Base-by-base conservation (phyloP, 1,139 yeast genomes). In the Arxiozyma bovina region DNA sequence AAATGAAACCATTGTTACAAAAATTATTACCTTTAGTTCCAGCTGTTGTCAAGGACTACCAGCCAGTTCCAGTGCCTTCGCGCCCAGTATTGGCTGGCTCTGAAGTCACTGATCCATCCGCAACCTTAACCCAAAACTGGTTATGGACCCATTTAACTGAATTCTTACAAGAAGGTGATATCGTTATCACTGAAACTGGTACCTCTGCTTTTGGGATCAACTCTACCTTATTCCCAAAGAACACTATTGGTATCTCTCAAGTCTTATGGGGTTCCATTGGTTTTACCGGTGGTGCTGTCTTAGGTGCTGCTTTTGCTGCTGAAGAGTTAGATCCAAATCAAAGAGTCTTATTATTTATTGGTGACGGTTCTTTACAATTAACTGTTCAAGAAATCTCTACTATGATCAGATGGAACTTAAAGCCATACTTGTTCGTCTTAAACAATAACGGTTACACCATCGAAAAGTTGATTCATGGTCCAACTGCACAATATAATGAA, bases 221-320 rank as follows among this genome's bases (percentile, higher is more conserved):
- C 60, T 85, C 82, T 66, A 78, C 93, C 44, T 80, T 81, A 67
- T 87, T 85, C 82, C 95, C 95, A 58, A 74, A 78, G 63, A 74
- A 83, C 67, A 77, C 83, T 46, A 72, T 80, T 58, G 95, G 94
- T 65, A 87, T 87, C 60, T 85, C 94, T 51, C 96, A 87, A 73
- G 93, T 87, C 45, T 76, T 87, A 67, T 87, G 94, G 91, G 95
- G 95, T 54, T 86, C 95, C 46, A 87, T 87, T 71, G 96, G 96
- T 64, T 87, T 76, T 76, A 81, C 96, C 23, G 87, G 87, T 48
- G 96, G 96, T 66, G 86, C 95, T 52, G 79, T 88, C 34, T 73
- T 83, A 57, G 96, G 96, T 71, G 95, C 95, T 23, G 83, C 84
- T 23, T 79, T 86, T 76, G 96, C 94, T 23, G 86, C 89, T 56